Evolutionary conservation across 2,329 filamentous ascomycete species (phyloP).

Genomic region (Penicillium sp.): DNA sequence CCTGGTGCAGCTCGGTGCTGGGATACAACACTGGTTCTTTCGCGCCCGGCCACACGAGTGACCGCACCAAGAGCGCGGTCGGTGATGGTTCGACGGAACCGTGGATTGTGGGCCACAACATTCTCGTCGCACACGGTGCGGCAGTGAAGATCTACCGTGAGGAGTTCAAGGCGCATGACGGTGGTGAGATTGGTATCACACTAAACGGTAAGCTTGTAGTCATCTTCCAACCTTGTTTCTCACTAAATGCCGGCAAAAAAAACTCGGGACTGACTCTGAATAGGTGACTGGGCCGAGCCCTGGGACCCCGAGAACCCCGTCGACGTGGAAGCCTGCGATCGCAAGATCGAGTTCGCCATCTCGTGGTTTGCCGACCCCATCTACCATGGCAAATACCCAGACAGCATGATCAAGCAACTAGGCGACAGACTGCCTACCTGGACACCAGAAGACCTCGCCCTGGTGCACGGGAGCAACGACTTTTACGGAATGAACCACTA

Average conservation of each 20-base stretch:
- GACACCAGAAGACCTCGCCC: constrained; percentile 68
- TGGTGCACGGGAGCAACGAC: constrained; percentile 86
- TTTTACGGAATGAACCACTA: constrained; percentile 97
- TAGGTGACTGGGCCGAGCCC: constrained; percentile 77
- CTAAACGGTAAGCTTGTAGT: constrained; percentile 67
- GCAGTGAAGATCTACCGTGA: constrained; percentile 82
- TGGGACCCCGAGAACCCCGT: constrained; percentile 76
- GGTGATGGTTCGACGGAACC: constrained; percentile 77
- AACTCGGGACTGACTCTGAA: not conserved
- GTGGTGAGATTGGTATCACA: constrained; percentile 82
- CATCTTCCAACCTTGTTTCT: constrained; percentile 7
- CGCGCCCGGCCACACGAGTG: constrained; percentile 79
- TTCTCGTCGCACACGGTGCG: constrained; percentile 76
- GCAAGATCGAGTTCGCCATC: constrained; percentile 85
- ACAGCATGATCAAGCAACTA: constrained; percentile 78
- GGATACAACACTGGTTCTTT: constrained; percentile 78
- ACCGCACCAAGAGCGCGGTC: constrained; percentile 67
- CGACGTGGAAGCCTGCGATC: constrained; percentile 74
- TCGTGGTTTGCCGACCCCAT: constrained; percentile 87
- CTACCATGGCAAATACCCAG: constrained; percentile 81
- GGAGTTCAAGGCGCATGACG: constrained; percentile 72
- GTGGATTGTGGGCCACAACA: constrained; percentile 79
- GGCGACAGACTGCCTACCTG: constrained; percentile 75
- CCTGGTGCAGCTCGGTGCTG: constrained; percentile 79
- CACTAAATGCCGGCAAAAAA: not conserved